Percentiles rank a stretch among this genome's conserved stretches.
Conservation (phyloP, 1,284 basidiomycete genomes). For the Exobasidium cylindrosporum region DNA sequence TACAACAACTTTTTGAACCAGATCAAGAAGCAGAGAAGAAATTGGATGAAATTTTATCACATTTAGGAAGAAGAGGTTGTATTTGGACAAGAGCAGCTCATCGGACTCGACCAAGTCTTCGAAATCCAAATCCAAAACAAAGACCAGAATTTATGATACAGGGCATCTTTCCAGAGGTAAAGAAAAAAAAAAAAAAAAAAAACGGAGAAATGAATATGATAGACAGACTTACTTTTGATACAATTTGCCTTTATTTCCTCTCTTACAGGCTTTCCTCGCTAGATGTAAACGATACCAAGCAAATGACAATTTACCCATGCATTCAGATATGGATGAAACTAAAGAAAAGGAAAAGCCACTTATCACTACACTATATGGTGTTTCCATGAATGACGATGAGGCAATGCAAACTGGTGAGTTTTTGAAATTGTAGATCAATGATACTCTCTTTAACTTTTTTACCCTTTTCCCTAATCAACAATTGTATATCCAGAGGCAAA, state of each 20-base stretch:
- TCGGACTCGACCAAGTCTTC: not conserved
- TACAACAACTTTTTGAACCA: not conserved
- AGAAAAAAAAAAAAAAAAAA: too few relatives aligned
- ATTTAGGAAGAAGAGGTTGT: not conserved
- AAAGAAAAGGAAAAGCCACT: not conserved
- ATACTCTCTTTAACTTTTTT: not conserved
- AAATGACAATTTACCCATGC: not conserved
- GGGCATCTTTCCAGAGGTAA: conserved; percentile 2
- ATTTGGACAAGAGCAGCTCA: conserved; percentile 4
- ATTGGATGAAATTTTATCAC: not conserved
- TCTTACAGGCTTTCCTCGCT: not conserved
- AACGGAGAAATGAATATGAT: too few relatives aligned
- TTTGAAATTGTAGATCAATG: not conserved
- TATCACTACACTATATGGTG: not conserved
- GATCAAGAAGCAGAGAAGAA: not conserved
- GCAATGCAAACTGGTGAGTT: not conserved
- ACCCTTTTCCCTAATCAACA: not conserved
- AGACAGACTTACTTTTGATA: too few relatives aligned
- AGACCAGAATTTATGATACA: conserved; percentile 3
- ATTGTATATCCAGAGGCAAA: not conserved
- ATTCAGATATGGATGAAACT: not conserved
- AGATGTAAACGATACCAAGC: not conserved
- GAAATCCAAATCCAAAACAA: not conserved
- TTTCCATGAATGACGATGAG: not conserved
- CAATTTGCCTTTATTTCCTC: not conserved